Conservation (phyloP, 2,329 filamentous ascomycete species). For the Ophiocordyceps camponoti-leonardi region DNA sequence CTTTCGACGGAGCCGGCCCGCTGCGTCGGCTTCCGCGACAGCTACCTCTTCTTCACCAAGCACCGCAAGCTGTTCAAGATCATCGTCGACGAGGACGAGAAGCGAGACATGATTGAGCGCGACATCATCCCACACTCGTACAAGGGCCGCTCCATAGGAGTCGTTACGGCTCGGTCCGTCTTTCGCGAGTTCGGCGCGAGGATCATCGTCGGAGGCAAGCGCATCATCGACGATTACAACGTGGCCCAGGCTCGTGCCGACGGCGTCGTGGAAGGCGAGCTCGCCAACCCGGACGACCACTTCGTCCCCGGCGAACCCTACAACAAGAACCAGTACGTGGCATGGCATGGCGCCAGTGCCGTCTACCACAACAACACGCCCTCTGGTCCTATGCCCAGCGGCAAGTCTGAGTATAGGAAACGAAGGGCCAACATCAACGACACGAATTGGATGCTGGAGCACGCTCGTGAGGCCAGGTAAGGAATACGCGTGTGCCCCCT, state of each 20-base stretch:
- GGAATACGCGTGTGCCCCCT: conserved; percentile 1
- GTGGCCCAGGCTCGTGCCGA: conserved; percentile 57
- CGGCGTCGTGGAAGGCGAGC: conserved; percentile 70
- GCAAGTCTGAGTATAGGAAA: conserved; percentile 70
- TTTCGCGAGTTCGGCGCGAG: conserved; percentile 92
- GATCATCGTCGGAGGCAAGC: conserved; percentile 81
- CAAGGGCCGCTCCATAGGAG: conserved; percentile 92
- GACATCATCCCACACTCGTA: conserved; percentile 96
- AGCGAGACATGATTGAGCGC: conserved; percentile 86
- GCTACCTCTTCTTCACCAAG: conserved; percentile 97
- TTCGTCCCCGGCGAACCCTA: conserved; percentile 69
- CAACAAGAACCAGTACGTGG: conserved; percentile 97
- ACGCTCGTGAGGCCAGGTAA: conserved; percentile 79
- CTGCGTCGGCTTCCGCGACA: conserved; percentile 93
- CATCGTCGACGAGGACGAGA: conserved; percentile 94
- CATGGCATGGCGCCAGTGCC: conserved; percentile 91
- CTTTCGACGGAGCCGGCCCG: conserved; percentile 92
- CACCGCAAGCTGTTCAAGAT: conserved; percentile 95
- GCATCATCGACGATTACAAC: conserved; percentile 79
- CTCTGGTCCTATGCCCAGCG: conserved; percentile 55
- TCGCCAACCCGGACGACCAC: conserved; percentile 79
- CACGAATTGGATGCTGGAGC: conserved; percentile 92
- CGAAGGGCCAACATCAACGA: conserved; percentile 78
- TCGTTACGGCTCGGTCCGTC: conserved; percentile 89
- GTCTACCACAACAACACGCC: conserved; percentile 81